Base-by-base conservation (phyloP, 768 basidiomycete genomes). In the Leccinum arenicola region DNA sequence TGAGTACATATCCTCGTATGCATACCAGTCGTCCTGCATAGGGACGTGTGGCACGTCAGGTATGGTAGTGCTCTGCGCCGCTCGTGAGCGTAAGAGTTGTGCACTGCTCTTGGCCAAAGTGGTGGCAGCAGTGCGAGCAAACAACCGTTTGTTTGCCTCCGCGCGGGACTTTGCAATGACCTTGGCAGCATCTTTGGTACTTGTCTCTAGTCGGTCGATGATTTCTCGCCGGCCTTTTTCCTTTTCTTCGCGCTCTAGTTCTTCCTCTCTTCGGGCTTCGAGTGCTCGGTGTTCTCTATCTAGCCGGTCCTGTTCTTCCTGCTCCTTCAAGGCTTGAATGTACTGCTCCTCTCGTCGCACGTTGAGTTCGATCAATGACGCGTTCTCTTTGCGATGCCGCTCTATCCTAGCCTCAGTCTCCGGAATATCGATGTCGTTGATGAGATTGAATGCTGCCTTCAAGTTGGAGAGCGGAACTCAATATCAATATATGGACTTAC, bases 381-480 rank as follows among this genome's bases (percentile, higher is more conserved):
- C 88, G 67, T 98, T 98, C 66, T 91, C 88, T 25, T 80, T 82
- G 45, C 88, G 87, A 72, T 91, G 93, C 47, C 81, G 80, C 3
- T 83, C 81, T 61, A 99, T 90, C 19, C 91, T 86, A 7, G 84
- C 84, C 76, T 98, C 95, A 0, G 95, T 98, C 65, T 85, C 79
- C 6, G 82, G 72, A 21, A 93, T 70, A 59, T 97, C 88, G 49
- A 95, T 82, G 29, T 93, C 90, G 63, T 97, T 88, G 57, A 98
- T 94, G 35, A 98, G 86, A 72, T 98, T 98, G 78, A 96, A 98
- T 6, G 93, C 95, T 95, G 40, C 8, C 48, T 43, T 23, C 47
- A 54, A 11, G 29, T 52, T 54, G 51, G 29, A 59, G 29, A 54
- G 52, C n/a, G 47, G 35, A 33, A 49, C 6, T 53, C 25, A 27